phyloP scores from a whole-genome alignment of 2,329 filamentous ascomycete species.

The Hymenotorrendiella dingleyae region DNA sequence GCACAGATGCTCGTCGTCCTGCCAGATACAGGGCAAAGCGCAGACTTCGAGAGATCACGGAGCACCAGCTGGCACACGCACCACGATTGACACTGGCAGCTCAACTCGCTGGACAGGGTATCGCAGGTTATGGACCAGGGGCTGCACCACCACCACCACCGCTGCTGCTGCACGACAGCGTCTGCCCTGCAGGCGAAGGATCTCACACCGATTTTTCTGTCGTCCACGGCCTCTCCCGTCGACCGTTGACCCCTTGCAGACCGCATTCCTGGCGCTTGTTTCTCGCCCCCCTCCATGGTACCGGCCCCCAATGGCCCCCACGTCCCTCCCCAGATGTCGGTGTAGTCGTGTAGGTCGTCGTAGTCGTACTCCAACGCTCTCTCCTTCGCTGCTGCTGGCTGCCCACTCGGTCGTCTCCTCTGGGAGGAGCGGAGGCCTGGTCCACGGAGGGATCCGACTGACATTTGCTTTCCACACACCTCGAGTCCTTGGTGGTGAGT shows the following conservation, averaged over 20 bases:
- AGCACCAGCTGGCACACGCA: too few relatives aligned
- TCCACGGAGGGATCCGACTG: conserved; percentile 7
- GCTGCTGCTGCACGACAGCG: conserved; percentile 1
- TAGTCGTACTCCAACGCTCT: too few relatives aligned
- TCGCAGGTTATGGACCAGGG: too few relatives aligned
- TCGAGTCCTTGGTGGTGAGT: conserved; percentile 6
- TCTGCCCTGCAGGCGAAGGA: conserved; percentile 3
- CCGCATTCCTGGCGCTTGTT: conserved; percentile 11
- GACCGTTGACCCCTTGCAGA: not conserved
- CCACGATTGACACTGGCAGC: too few relatives aligned
- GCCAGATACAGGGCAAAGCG: too few relatives aligned
- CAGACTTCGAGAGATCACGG: too few relatives aligned
- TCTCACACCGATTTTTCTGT: conserved; percentile 13
- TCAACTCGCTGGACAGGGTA: too few relatives aligned
- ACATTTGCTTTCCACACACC: conserved; percentile 6
- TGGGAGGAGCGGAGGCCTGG: conserved; percentile 4
- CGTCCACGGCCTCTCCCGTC: conserved; percentile 1
- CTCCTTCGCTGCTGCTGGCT: too few relatives aligned
- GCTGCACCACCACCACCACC: not conserved
- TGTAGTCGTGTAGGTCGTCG: conserved; percentile 4
- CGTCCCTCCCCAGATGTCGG: conserved; percentile 2
- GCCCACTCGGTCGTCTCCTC: too few relatives aligned
- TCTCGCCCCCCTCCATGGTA: conserved; percentile 2
- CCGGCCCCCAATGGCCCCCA: conserved; percentile 7
- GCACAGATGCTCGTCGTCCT: too few relatives aligned